Conservation (phyloP, 371 early-diverging fungal species). For the Massospora cicadina region DNA sequence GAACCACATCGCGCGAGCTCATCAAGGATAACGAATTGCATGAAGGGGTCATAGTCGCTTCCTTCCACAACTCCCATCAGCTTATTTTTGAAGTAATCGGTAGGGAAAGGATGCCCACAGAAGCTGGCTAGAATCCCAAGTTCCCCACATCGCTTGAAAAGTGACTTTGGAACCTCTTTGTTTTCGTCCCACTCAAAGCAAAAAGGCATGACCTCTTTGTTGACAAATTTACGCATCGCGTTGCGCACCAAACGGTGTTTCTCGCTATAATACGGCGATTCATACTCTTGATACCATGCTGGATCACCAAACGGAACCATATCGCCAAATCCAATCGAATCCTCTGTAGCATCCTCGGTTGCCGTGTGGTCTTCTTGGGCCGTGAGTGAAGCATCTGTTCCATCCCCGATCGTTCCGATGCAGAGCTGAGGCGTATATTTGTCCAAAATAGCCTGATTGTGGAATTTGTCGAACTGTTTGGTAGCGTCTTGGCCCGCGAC, state of each 20-base stretch:
- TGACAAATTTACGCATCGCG: conserved; percentile 50
- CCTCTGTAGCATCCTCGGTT: conserved; percentile 12
- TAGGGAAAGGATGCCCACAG: conserved; percentile 25
- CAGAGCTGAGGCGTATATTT: conserved; percentile 32
- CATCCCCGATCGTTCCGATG: conserved; percentile 36
- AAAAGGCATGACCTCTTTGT: conserved; percentile 62
- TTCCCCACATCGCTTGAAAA: conserved; percentile 51
- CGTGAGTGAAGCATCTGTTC: conserved; percentile 10
- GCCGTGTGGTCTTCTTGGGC: conserved; percentile 12
- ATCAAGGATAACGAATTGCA: conserved; percentile 53
- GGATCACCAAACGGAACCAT: conserved; percentile 70
- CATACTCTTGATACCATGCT: conserved; percentile 62
- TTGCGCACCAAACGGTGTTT: conserved; percentile 51
- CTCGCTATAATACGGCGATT: conserved; percentile 59
- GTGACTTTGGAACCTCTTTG: conserved; percentile 42
- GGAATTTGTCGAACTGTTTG: conserved; percentile 75
- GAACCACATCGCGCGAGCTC: conserved; percentile 70
- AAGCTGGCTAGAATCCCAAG: conserved; percentile 51
- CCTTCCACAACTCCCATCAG: conserved; percentile 22
- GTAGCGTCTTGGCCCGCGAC: conserved; percentile 75
- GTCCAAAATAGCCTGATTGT: conserved; percentile 38
- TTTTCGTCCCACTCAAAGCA: conserved; percentile 75
- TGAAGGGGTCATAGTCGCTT: conserved; percentile 56
- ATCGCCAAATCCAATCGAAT: conserved; percentile 40
- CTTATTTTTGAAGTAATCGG: conserved; percentile 16